Evolutionary conservation across 768 basidiomycete genomes (phyloP).

Genomic region (Pseudohyphozyma bogoriensis): DNA sequence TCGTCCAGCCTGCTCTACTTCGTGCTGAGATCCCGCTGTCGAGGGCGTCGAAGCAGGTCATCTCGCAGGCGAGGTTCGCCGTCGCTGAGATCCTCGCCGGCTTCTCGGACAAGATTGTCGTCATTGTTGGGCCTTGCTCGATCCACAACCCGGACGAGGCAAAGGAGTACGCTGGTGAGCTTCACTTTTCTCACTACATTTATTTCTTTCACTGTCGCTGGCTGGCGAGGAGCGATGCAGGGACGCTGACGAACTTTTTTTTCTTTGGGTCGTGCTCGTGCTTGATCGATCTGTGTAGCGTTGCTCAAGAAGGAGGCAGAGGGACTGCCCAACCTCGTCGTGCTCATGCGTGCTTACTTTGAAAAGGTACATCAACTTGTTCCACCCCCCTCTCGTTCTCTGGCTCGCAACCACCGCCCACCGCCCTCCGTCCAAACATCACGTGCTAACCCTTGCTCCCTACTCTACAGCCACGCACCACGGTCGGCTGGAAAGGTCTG

Average conservation of each 20-base stretch:
- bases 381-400: no score
- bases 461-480: constrained; percentile 75
- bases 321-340: constrained; percentile 55
- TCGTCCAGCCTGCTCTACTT: constrained; percentile 45
- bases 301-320: constrained; percentile 55
- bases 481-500: constrained; percentile 73
- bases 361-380: constrained; percentile 45
- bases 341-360: constrained; percentile 95
- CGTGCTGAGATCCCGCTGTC: constrained; percentile 72
- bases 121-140: constrained; percentile 90
- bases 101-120: constrained; percentile 72
- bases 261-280: no score
- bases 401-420: no score
- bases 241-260: not conserved
- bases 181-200: no score
- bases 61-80: constrained; percentile 66
- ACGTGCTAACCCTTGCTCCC: not conserved
- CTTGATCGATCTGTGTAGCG: no score
- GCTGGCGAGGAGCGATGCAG: constrained; percentile 5
- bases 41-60: constrained; percentile 55
- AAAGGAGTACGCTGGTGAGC: constrained; percentile 39
- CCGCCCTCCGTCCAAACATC: not conserved
- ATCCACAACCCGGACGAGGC: constrained; percentile 85
- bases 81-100: constrained; percentile 73
- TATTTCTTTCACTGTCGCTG: no score